Evolutionary conservation across 2,329 filamentous ascomycete genomes (phyloP).

Genomic region (Colletotrichum cereale): DNA sequence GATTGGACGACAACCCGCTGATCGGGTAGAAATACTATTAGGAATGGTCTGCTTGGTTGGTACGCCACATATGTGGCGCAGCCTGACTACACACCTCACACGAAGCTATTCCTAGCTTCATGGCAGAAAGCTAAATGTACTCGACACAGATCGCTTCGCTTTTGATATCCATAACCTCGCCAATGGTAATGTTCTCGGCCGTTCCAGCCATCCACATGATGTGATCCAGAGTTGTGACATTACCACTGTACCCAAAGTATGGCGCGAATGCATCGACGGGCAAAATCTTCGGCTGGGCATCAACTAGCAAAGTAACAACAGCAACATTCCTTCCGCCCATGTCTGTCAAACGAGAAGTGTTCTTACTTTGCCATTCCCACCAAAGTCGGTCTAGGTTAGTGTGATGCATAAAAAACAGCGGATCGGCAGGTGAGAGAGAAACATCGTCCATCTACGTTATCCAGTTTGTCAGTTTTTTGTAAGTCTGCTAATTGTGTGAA

Average conservation of each 20-base stretch:
- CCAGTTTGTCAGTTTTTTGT: neutral
- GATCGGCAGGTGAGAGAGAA: conserved; percentile 30
- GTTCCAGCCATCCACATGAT: conserved; percentile 46
- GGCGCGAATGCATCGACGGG: neutral
- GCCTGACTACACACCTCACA: no score
- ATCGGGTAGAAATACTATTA: no score
- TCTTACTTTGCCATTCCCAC: conserved; percentile 35
- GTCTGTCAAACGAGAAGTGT: conserved; percentile 28
- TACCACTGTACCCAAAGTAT: conserved; percentile 41
- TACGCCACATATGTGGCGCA: no score
- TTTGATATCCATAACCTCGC: conserved; percentile 48
- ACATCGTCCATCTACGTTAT: conserved; percentile 27
- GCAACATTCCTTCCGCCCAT: conserved; percentile 26
- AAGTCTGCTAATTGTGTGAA: neutral
- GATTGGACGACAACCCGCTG: no score
- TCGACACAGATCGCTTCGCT: conserved; percentile 45
- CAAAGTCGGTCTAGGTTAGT: conserved; percentile 32
- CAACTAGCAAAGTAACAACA: neutral
- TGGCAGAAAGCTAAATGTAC: conserved; percentile 43
- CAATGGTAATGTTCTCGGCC: conserved; percentile 43
- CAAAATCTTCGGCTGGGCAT: neutral
- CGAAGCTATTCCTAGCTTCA: no score
- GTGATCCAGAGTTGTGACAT: conserved; percentile 45
- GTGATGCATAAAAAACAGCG: conserved; percentile 36
- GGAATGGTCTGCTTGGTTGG: no score